Evolutionary conservation across 495 filamentous ascomycete species (phyloP), one percentile per base, ranked within the genome.

Genomic region (Aspergillus olivimuriae): DNA sequence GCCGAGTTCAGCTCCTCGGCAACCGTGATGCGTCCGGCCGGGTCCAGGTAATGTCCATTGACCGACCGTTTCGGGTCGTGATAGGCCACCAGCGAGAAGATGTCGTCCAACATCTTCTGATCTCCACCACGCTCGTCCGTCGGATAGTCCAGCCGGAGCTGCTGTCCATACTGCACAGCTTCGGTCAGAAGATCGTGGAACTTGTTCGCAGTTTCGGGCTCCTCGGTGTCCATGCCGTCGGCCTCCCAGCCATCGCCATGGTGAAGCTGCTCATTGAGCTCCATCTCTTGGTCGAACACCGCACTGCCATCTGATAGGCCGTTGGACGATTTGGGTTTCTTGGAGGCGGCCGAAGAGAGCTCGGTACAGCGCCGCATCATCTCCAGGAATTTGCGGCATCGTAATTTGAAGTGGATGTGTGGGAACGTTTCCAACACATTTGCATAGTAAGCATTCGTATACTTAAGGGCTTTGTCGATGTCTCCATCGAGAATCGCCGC

Each of bases 1-100:
- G 88, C 92, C 47, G 87, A 86, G 60, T 97, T 97, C 48, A 99
- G 66, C 66, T 94, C 90, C 67, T 99, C 92, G 15, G 89, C 89
- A 36, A 97, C 87, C 36, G 80, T 75, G 23, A 84, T 80, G 41
- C 92, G 70, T 2, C 86, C 87, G 10, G 73, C 75, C 11, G 75
- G 74, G 55, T 95, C 87, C 43, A 97, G 65, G 52, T 95, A 66
- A 58, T 83, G 83, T n/a, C 83, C 80, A 44, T 94, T 73, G 19
- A 82, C 78, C 22, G 77, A 80, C 53, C 81, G 77, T 21, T 81
- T 74, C 11, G 90, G 87, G 58, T 96, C 84, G 12, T 76, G 63
- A 52, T 96, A 97, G 2, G 90, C 88, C 46, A 96, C 78, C 41
- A 99, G 71, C 12, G 88, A 84, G 61, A 94, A 95, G 0, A 92